Conservation (phyloP, 2,329 filamentous ascomycete species). For the Pyricularia sp. region DNA sequence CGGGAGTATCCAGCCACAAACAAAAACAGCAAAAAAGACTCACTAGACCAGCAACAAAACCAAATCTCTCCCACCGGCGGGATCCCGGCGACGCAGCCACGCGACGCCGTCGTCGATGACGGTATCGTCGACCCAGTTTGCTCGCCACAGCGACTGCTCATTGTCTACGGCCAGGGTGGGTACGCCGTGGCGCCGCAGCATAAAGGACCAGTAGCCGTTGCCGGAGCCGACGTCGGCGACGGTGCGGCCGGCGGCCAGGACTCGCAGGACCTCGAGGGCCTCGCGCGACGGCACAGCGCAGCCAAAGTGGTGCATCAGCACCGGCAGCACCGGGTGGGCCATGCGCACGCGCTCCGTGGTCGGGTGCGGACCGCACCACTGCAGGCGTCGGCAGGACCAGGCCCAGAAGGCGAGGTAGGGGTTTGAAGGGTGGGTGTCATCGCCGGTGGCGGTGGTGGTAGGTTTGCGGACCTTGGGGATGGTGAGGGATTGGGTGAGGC, state of each 20-base stretch:
- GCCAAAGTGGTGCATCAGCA: conserved; percentile 70
- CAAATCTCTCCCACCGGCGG: conserved; percentile 32
- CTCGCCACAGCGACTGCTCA: conserved; percentile 53
- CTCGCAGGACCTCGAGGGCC: conserved; percentile 44
- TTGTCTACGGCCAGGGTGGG: conserved; percentile 51
- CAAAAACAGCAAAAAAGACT: not conserved
- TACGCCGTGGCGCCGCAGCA: conserved; percentile 48
- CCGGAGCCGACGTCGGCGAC: conserved; percentile 58
- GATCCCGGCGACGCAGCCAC: conserved; percentile 35
- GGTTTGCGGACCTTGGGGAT: conserved; percentile 33
- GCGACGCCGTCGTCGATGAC: conserved; percentile 44
- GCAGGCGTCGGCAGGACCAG: conserved; percentile 49
- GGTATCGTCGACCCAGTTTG: conserved; percentile 56
- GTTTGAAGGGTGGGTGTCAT: conserved; percentile 30
- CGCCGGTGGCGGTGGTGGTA: conserved; percentile 18
- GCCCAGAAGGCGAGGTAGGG: conserved; percentile 56
- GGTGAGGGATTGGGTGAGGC: conserved; percentile 23
- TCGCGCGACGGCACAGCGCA: conserved; percentile 59
- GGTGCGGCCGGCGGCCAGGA: conserved; percentile 36
- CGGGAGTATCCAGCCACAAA: not conserved
- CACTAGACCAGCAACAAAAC: conserved; percentile 56
- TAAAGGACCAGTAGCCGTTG: conserved; percentile 61
- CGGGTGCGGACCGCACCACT: conserved; percentile 50
- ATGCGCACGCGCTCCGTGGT: conserved; percentile 26
- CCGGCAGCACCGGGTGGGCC: conserved; percentile 56